Evolutionary conservation across 139 green algal species (phyloP).

Genomic region (Zygnema circumcarinatum): DNA sequence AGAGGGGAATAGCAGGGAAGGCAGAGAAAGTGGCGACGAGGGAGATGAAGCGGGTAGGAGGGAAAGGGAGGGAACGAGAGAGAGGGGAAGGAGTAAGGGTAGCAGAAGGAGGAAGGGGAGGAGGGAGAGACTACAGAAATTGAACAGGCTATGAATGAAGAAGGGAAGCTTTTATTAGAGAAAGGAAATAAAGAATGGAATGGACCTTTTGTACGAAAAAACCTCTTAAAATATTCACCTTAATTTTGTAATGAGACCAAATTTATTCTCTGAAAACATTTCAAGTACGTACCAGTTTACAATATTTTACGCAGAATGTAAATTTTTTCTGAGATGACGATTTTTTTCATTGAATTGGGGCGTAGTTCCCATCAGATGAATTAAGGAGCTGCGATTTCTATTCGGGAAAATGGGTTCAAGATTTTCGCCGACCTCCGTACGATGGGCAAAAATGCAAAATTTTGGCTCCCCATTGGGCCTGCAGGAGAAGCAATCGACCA

Average conservation of each 20-base stretch:
- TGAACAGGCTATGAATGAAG: background rate
- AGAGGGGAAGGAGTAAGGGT: background rate
- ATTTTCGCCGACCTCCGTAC: constrained; percentile 4
- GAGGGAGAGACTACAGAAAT: background rate
- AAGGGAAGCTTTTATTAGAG: background rate
- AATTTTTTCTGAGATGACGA: no score
- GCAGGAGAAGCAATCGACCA: constrained; percentile 7
- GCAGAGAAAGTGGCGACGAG: background rate
- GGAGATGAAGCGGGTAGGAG: background rate
- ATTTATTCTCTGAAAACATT: no score
- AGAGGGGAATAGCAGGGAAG: background rate
- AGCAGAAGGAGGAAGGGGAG: background rate
- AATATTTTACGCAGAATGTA: background rate
- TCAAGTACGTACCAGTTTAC: background rate
- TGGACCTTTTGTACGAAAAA: constrained; percentile 6
- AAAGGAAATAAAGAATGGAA: no score
- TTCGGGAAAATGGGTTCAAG: constrained; percentile 22
- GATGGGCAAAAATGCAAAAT: constrained; percentile 7
- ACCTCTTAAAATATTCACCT: background rate
- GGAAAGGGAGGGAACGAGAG: background rate
- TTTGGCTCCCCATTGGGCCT: constrained; percentile 27
- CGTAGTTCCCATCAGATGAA: background rate
- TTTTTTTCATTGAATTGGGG: no score
- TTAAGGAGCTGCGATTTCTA: constrained; percentile 26
- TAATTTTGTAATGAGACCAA: background rate